These are phyloP conservation scores for Penicillium dipodomyicola DNA, from an alignment of 495 filamentous ascomycete genomes.

Conservation along the genomic window DNA sequence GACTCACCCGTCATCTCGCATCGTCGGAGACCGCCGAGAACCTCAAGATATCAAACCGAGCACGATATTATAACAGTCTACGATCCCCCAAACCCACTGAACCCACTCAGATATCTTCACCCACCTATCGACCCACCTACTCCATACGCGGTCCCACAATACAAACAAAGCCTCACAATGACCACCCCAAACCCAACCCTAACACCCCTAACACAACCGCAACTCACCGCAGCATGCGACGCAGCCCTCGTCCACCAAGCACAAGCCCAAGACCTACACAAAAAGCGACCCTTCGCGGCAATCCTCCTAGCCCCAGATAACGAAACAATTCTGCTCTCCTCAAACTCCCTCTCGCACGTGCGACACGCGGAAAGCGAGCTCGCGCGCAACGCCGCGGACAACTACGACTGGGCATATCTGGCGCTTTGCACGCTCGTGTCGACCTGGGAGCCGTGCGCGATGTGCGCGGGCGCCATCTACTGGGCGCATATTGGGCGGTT, in stretches of 20 bases:
- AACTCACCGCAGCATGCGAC: conserved; percentile 38
- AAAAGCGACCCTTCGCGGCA: conserved; percentile 50
- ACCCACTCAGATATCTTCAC: background rate
- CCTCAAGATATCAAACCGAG: background rate
- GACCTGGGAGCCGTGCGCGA: conserved; percentile 58
- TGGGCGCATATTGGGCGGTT: conserved; percentile 57
- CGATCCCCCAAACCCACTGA: conserved; percentile 2
- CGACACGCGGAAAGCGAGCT: conserved; percentile 54
- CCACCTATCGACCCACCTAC: background rate
- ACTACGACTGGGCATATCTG: conserved; percentile 50
- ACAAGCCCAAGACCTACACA: conserved; percentile 37
- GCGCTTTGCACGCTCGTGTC: conserved; percentile 50
- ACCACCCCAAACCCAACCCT: conserved; percentile 5
- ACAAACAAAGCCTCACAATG: background rate
- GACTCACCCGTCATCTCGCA: conserved; percentile 9
- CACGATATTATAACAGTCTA: background rate
- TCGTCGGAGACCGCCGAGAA: conserved; percentile 25
- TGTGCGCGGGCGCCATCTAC: conserved; percentile 50
- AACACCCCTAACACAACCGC: conserved; percentile 15
- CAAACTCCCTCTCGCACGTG: conserved; percentile 54
- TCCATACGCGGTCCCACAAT: background rate
- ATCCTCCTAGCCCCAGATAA: conserved; percentile 51
- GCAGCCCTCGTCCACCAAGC: conserved; percentile 42
- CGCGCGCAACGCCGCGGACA: conserved; percentile 49
- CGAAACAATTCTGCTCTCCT: conserved; percentile 44